Evolutionary conservation across 2,329 filamentous ascomycete genomes (phyloP), one percentile per base, ranked within the genome.

Genomic region (Aureobasidium sp.): DNA sequence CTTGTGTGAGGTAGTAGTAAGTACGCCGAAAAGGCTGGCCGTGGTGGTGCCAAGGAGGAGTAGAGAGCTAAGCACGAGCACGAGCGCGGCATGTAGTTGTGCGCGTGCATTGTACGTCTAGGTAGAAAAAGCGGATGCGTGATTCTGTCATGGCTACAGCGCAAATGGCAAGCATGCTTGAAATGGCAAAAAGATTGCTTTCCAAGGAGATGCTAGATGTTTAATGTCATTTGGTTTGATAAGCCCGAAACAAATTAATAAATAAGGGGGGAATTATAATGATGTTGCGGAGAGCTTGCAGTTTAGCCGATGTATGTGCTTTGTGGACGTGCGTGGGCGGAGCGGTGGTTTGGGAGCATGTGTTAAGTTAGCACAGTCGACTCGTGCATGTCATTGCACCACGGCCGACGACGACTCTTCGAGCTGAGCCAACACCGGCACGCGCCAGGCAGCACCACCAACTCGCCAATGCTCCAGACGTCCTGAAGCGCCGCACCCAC

Each of bases 31-130:
- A 74, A 75, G 68, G 73, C 78, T 53, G 78, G 78, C 39, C 73
- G 79, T 64, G 79, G 79, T 64, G 79, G 79, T 65, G 78, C 75
- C 61, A 81, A 81, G 76, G 79, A 81, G 67, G 79, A 81, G 75
- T 81, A 80, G 65, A 64, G 34, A 36, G 29, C 5, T 31, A 17
- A 44, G 25, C 22, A 29, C 37, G 27, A 44, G 48, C 29, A n/a
- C n/a, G 48, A 51, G 20, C 29, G 44, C 22, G 42, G 44, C 44
- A 57, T 27, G 25, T 27, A 45, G 12, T 29, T 45, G 25, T 45
- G 45, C 45, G 45, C 27, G 52, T 41, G 37, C 20, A 31, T 34
- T 45, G 53, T 57, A 41, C 22, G 25, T 45, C n/a, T 45, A 39
- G 29, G 53, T 45, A 56, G 52, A 56, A 44, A 36, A 51, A 15